Base-by-base conservation (phyloP, 2,329 filamentous ascomycete species). In the Ophiostoma sp. region DNA sequence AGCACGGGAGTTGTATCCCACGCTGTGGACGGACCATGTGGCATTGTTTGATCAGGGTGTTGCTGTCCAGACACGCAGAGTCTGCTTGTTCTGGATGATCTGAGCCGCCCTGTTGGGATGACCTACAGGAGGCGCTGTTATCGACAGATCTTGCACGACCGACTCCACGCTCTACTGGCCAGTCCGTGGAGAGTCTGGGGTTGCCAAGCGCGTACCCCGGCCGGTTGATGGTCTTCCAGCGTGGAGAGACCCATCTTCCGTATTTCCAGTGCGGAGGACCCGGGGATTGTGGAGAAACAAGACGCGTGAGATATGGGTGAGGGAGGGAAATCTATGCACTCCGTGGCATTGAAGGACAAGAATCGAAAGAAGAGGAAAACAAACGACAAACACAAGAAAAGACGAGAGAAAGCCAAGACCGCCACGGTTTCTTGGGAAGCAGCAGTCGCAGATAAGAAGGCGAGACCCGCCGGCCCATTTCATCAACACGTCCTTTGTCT, bases 151-250 rank as follows among this genome's bases (percentile, higher is more conserved):
- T 48, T 17, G 19, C 45, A 48, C 45, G 12, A 1, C 45, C 52
- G 52, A n/a, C 52, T 57, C 22, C 52, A 6, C 12, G 4, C 15
- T 12, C 12, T 22, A 25, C n/a, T 6, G 52, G 52, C n/a, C 22
- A 57, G 7, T n/a, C 52, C 52, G 25, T 25, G 12, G 25, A 57
- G 12, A 57, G 52, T 57, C 52, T 31, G 52, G 52, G 57, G 31
- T 33, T 61, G 57, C 57, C 57, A 61, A 61, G 28, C 57, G 28
- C 57, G 33, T 33, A 33, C 57, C 57, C 57, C 15, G 33, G 57
- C 57, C 57, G 57, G 57, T 22, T 61, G 57, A 33, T 61, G 28
- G 28, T 61, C 57, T 61, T 61, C 57, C 57, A 61, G 52, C 33
- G 57, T 39, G 31, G 33, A 33, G 57, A 61, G 28, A 39, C 28